Percentiles rank a stretch among this genome's conserved stretches.
phyloP scores from a whole-genome alignment of 2,329 filamentous ascomycete genomes.

The Coniella lustricola region DNA sequence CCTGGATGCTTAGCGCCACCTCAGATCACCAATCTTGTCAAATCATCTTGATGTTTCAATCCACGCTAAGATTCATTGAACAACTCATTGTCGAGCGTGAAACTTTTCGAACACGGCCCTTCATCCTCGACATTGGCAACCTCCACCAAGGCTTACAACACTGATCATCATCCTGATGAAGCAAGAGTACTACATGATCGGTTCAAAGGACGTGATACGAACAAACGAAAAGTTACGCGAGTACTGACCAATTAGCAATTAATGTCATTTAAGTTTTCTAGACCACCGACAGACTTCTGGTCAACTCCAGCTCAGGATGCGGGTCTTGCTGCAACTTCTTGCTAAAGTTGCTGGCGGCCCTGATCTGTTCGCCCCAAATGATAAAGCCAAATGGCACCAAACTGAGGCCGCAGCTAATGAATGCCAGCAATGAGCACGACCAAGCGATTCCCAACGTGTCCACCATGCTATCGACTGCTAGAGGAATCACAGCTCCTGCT shows the following conservation, averaged over 20 bases:
- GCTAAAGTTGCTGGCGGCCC: slow-evolving; percentile 40
- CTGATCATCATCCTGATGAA: no score
- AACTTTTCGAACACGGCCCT: no score
- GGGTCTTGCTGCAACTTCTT: slow-evolving; percentile 30
- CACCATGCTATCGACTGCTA: slow-evolving; percentile 23
- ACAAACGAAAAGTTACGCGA: no score
- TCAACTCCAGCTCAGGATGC: slow-evolving; percentile 23
- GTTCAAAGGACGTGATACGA: no score
- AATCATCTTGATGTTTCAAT: no score
- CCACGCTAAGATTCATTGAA: no score
- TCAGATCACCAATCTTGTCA: no score
- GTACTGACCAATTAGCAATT: not conserved
- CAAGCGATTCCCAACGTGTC: slow-evolving; percentile 22
- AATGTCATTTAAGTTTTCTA: not conserved
- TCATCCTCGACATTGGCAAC: no score
- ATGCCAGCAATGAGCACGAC: slow-evolving; percentile 42
- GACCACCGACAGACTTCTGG: slow-evolving; percentile 19
- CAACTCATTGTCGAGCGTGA: no score
- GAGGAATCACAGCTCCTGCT: slow-evolving; percentile 21
- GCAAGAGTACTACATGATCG: no score
- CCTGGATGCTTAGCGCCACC: no score
- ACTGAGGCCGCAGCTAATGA: slow-evolving; percentile 37
- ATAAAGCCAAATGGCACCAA: slow-evolving; percentile 45
- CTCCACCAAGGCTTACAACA: no score
- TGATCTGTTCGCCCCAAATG: slow-evolving; percentile 34